phyloP scores from a whole-genome alignment of 1,284 basidiomycete species.

The Ceratobasidium theobromae region DNA sequence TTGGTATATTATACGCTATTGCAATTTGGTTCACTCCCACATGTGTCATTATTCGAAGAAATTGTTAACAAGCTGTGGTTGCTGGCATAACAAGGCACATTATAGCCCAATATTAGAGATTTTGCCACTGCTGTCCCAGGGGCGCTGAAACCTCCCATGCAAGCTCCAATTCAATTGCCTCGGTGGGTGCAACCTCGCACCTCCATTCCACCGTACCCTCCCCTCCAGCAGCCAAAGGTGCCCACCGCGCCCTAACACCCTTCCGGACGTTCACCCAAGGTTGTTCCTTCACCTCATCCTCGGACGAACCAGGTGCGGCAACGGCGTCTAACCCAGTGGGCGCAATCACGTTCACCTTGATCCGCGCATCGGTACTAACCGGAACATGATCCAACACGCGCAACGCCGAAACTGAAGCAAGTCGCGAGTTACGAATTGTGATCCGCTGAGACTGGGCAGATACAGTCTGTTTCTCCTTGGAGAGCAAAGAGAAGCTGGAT shows the following conservation, averaged over 20 bases:
- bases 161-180: conserved; percentile 35
- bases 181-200: conserved; percentile 33
- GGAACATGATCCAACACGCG: conserved; percentile 38
- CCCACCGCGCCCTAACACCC: conserved; percentile 31
- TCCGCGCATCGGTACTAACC: conserved; percentile 36
- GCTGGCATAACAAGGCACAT: neutral
- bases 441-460: conserved; percentile 37
- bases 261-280: conserved; percentile 13
- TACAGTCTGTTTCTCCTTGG: conserved; percentile 28
- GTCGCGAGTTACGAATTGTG: conserved; percentile 37
- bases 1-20: no score
- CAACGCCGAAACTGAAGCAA: conserved; percentile 27
- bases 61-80: neutral
- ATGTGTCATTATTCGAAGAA: neutral
- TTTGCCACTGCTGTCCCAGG: conserved; percentile 35
- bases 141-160: conserved; percentile 38
- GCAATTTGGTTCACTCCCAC: no score
- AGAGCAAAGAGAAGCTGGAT: conserved; percentile 17
- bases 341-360: conserved; percentile 37
- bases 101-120: no score
- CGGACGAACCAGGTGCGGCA: conserved; percentile 14
- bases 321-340: conserved; percentile 33
- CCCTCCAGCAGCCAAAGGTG: conserved; percentile 19
- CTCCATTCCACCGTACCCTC: conserved; percentile 39
- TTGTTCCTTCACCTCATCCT: conserved; percentile 11